These are phyloP conservation scores for Ceratobasidium sp. DNA, from an alignment of 1,284 basidiomycete species.

Conservation along the genomic window DNA sequence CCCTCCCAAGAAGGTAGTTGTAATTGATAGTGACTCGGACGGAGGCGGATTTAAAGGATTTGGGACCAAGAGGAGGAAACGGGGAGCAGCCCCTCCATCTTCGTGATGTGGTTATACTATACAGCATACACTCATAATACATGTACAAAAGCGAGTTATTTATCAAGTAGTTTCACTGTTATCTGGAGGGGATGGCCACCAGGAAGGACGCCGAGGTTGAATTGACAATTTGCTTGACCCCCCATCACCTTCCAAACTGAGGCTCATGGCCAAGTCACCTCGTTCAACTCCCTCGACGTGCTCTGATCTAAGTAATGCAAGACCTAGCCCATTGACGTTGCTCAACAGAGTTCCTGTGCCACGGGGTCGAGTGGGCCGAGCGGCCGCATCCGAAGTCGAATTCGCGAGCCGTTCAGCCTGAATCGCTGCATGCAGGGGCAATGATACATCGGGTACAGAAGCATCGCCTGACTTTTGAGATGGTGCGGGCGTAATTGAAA, in stretches of 20 bases:
- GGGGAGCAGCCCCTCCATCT: slow-evolving; percentile 13
- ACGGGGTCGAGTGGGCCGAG: slow-evolving; percentile 60
- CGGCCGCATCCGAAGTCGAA: slow-evolving; percentile 41
- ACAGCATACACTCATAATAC: too few relatives aligned
- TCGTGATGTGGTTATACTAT: slow-evolving; percentile 12
- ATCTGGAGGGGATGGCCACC: slow-evolving; percentile 66
- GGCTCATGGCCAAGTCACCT: slow-evolving; percentile 56
- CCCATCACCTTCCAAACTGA: slow-evolving; percentile 48
- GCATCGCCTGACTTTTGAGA: slow-evolving; percentile 25
- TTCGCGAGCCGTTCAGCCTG: slow-evolving; percentile 41
- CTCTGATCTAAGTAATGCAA: slow-evolving; percentile 78
- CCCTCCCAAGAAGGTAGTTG: slow-evolving; percentile 22
- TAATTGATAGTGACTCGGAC: slow-evolving; percentile 38
- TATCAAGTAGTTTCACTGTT: slow-evolving; percentile 1
- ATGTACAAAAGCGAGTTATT: neutral
- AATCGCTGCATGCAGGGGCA: slow-evolving; percentile 37
- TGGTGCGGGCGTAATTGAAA: slow-evolving; percentile 59
- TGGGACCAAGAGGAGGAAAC: slow-evolving; percentile 36
- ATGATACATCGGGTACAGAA: neutral
- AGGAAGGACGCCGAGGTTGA: slow-evolving; percentile 70
- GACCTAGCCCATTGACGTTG: slow-evolving; percentile 63
- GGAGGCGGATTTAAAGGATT: slow-evolving; percentile 38
- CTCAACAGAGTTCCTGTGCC: slow-evolving; percentile 74
- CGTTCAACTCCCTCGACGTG: slow-evolving; percentile 60
- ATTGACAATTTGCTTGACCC: slow-evolving; percentile 57